Conservation (phyloP, 1,284 basidiomycete species). For the Pseudozyma sp. region DNA sequence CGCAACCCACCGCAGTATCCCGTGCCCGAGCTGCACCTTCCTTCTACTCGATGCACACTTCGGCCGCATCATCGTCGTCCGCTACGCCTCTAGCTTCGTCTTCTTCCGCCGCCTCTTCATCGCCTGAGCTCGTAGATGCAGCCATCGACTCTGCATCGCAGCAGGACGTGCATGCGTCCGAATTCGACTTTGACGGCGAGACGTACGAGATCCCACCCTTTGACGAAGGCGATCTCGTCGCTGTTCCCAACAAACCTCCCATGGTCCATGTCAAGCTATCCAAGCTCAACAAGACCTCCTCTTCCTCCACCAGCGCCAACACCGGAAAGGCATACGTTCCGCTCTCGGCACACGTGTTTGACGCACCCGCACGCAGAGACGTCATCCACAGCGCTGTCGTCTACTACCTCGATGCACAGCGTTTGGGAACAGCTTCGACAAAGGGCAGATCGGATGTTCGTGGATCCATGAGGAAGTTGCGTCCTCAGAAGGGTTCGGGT, state of each 20-base stretch:
- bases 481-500: slow-evolving; percentile 91
- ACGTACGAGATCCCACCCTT: slow-evolving; percentile 26
- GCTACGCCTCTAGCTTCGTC: slow-evolving; percentile 12
- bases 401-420: slow-evolving; percentile 86
- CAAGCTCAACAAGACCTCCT: slow-evolving; percentile 24
- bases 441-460: slow-evolving; percentile 90
- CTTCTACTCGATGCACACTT: slow-evolving; percentile 30
- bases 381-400: slow-evolving; percentile 92
- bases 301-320: not conserved
- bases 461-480: slow-evolving; percentile 87
- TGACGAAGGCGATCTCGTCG: slow-evolving; percentile 43
- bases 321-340: slow-evolving; percentile 71
- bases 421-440: slow-evolving; percentile 89
- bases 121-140: not conserved
- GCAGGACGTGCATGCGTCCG: slow-evolving; percentile 20
- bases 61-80: slow-evolving; percentile 9
- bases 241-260: slow-evolving; percentile 39
- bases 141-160: slow-evolving; percentile 2
- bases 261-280: slow-evolving; percentile 55
- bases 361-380: slow-evolving; percentile 83
- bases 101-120: slow-evolving; percentile 1
- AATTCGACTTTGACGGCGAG: slow-evolving; percentile 45
- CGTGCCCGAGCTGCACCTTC: slow-evolving; percentile 24
- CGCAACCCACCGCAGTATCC: slow-evolving; percentile 19
- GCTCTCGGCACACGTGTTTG: slow-evolving; percentile 85